These are phyloP conservation scores for Septoria petroselini DNA, from an alignment of 2,329 filamentous ascomycete species.

Conservation along the genomic window DNA sequence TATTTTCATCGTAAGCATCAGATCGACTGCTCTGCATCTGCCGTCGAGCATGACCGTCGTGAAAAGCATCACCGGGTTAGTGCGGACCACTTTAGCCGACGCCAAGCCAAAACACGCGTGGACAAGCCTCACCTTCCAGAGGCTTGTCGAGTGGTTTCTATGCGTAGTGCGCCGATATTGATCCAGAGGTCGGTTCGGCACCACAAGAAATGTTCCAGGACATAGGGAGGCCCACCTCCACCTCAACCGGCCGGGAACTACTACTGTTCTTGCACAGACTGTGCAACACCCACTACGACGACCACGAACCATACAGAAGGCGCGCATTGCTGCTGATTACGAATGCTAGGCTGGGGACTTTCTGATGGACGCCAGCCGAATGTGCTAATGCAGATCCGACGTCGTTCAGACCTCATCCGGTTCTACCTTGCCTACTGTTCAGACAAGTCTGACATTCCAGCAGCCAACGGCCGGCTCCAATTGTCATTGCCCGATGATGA, in stretches of 20 bases:
- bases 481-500: background rate
- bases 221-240: constrained; percentile 8
- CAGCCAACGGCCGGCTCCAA: background rate
- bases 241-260: constrained; percentile 9
- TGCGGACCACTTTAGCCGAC: too few relatives aligned
- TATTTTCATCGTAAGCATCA: too few relatives aligned
- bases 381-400: background rate
- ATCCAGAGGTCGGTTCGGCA: too few relatives aligned
- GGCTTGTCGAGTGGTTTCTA: too few relatives aligned
- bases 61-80: too few relatives aligned
- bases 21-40: too few relatives aligned
- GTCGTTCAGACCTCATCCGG: background rate
- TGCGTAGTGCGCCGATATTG: too few relatives aligned
- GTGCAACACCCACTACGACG: constrained; percentile 11
- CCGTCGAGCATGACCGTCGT: too few relatives aligned
- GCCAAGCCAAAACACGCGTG: too few relatives aligned
- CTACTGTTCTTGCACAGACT: background rate
- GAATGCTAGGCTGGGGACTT: constrained; percentile 3
- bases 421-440: background rate
- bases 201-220: too few relatives aligned
- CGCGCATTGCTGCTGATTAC: constrained; percentile 12
- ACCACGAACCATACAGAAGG: constrained; percentile 2
- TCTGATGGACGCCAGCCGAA: background rate
- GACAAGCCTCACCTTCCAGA: too few relatives aligned
- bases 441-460: background rate